Evolutionary conservation across 805 yeast genomes (phyloP).

Genomic region (Yueomyces sp.): DNA sequence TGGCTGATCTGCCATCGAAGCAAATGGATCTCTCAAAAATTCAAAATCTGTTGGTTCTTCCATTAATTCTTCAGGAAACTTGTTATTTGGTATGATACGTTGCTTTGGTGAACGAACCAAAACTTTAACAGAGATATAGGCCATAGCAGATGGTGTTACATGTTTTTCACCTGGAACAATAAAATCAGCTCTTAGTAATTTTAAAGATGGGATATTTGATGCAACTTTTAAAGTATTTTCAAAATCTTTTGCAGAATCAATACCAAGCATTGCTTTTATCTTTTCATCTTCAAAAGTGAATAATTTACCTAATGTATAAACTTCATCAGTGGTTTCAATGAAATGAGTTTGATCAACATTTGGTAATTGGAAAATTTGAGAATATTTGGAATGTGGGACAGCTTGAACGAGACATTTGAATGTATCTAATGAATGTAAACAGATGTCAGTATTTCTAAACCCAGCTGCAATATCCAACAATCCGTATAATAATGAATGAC

Average conservation of each 20-base stretch:
- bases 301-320: slow-evolving; percentile 57
- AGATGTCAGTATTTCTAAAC: slow-evolving; percentile 61
- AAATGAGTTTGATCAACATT: slow-evolving; percentile 41
- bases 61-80: slow-evolving; percentile 20
- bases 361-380: slow-evolving; percentile 73
- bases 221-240: slow-evolving; percentile 43
- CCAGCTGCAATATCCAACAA: slow-evolving; percentile 69
- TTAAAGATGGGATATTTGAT: slow-evolving; percentile 50
- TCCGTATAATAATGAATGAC: slow-evolving; percentile 54
- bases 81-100: slow-evolving; percentile 35
- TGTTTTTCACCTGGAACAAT: slow-evolving; percentile 74
- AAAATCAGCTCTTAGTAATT: slow-evolving; percentile 57
- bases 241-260: slow-evolving; percentile 32
- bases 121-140: slow-evolving; percentile 66
- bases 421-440: slow-evolving; percentile 47
- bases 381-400: slow-evolving; percentile 38
- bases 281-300: slow-evolving; percentile 45
- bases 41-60: slow-evolving; percentile 53
- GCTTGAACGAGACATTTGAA: slow-evolving; percentile 69
- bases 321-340: slow-evolving; percentile 13
- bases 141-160: slow-evolving; percentile 58
- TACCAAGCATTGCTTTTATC: slow-evolving; percentile 43
- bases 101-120: slow-evolving; percentile 61
- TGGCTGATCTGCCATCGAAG: slow-evolving; percentile 57
- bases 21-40: slow-evolving; percentile 57